phyloP scores from a whole-genome alignment of 2,329 filamentous ascomycete species.

The Microdochium nivale region DNA sequence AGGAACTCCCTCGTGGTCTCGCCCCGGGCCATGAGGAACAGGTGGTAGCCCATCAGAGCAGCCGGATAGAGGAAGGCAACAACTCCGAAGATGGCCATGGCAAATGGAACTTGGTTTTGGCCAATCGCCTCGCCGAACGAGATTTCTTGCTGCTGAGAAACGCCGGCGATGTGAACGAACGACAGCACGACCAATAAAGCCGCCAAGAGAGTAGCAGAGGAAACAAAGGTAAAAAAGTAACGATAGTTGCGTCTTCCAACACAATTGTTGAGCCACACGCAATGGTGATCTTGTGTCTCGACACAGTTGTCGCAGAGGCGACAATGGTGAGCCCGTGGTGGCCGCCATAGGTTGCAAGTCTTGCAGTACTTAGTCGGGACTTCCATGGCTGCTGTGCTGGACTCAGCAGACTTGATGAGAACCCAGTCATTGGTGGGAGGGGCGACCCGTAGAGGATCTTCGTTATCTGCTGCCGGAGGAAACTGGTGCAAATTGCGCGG shows the following conservation, averaged over 20 bases:
- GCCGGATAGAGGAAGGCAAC: slow-evolving; percentile 72
- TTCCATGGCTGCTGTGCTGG: slow-evolving; percentile 80
- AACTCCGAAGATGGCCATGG: slow-evolving; percentile 77
- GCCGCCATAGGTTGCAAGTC: slow-evolving; percentile 95
- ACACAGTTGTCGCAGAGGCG: slow-evolving; percentile 95
- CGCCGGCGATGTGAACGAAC: slow-evolving; percentile 72
- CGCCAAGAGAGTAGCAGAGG: slow-evolving; percentile 65
- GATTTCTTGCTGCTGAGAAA: slow-evolving; percentile 52
- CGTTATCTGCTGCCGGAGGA: slow-evolving; percentile 63
- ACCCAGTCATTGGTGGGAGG: slow-evolving; percentile 92
- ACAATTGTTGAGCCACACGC: slow-evolving; percentile 98
- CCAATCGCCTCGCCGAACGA: slow-evolving; percentile 61
- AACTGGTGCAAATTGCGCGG: slow-evolving; percentile 88
- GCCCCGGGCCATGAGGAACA: slow-evolving; percentile 83
- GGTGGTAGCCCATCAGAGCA: slow-evolving; percentile 77
- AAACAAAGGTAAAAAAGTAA: slow-evolving; percentile 92
- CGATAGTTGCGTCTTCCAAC: slow-evolving; percentile 95
- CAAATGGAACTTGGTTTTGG: slow-evolving; percentile 72
- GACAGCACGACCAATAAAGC: slow-evolving; percentile 69
- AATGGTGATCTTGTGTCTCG: slow-evolving; percentile 96
- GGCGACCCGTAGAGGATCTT: slow-evolving; percentile 73
- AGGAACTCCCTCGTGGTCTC: slow-evolving; percentile 96
- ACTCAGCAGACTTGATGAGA: slow-evolving; percentile 73
- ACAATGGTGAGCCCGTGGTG: slow-evolving; percentile 91
- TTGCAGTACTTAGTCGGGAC: slow-evolving; percentile 98